Conservation (phyloP, 305 asterid species). For the Fraxinus sp. region DNA sequence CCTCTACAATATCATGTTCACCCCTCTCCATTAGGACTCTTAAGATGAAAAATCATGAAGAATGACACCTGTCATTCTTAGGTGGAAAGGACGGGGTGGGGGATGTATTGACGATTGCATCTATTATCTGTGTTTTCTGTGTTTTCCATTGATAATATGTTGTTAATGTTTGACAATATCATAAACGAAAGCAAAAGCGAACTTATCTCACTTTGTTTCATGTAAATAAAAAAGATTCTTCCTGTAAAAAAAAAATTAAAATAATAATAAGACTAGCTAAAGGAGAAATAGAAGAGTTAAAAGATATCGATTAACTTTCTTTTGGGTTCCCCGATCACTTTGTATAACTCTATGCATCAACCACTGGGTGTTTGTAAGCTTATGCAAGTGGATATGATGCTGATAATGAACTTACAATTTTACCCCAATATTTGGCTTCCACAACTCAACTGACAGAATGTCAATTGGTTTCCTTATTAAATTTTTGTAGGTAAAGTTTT, state of each 20-base stretch:
- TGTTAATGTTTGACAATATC: background rate
- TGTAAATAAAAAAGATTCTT: background rate
- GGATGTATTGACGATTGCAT: background rate
- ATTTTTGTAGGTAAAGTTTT: background rate
- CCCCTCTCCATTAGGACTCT: background rate
- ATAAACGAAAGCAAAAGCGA: background rate
- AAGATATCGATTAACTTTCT: background rate
- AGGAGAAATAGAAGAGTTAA: background rate
- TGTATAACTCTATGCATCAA: background rate
- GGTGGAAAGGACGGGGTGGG: background rate
- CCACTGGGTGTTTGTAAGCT: background rate
- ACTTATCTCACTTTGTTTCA: background rate
- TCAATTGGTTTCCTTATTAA: background rate
- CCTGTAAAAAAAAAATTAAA: background rate
- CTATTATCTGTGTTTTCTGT: background rate
- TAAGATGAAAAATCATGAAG: background rate
- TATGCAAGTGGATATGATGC: background rate
- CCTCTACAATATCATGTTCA: background rate
- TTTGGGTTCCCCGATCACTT: background rate
- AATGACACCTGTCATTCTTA: background rate
- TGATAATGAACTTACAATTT: background rate
- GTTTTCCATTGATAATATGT: background rate
- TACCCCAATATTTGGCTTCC: background rate
- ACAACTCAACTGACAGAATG: background rate
- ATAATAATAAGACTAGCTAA: background rate